Base-by-base conservation (phyloP, 179 eudicot genomes). In the Silene noctiflora region DNA sequence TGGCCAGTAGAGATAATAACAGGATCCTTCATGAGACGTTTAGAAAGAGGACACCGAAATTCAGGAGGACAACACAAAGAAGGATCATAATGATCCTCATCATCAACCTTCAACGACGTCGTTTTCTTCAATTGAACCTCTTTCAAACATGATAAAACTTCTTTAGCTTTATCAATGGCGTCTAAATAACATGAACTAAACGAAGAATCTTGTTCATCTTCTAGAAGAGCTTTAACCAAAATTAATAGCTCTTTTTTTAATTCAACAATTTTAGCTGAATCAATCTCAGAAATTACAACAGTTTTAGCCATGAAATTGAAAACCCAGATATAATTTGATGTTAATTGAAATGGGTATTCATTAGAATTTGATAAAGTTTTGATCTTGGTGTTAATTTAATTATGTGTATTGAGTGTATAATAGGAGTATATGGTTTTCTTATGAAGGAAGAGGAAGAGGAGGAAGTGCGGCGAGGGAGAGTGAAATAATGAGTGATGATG, bases 1-100 rank as follows among this genome's bases (percentile, higher is more conserved):
- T 89, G 94, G 51, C 98, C 98, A 67, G 97, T 79, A 68, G 98
- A 80, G 48, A 94, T 66, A 44, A 94, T 78, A 33, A 94, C 98
- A 73, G 98, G 98, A 82, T 94, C 97, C 53, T 77, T 84, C 89
- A 94, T 94, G 63, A 94, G 88, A 22, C 83, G 85, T 73, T 85
- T 87, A 11, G 98, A 94, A 67, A 94, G 85, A 33, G 98, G 98
- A 70, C 98, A 94, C 31, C 87, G 84, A 72, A 88, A 90, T 69
- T 89, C 88, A 12, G 84, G 86, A 11, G 98, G 98, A n/a, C 81
- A 78, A 42, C 63, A 62, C 16, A 58, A 44, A 46, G 74, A 44
- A 1, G 69, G 22, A 67, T 33, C 58, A 44, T 27, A 5, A 14
- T 44, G 7, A 46, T 61, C 44, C 72, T 62, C 44, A 75, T 73